These are phyloP conservation scores for Pseudocercospora fijiensis DNA, from an alignment of 2,329 filamentous ascomycete genomes.

Conservation along the genomic window DNA sequence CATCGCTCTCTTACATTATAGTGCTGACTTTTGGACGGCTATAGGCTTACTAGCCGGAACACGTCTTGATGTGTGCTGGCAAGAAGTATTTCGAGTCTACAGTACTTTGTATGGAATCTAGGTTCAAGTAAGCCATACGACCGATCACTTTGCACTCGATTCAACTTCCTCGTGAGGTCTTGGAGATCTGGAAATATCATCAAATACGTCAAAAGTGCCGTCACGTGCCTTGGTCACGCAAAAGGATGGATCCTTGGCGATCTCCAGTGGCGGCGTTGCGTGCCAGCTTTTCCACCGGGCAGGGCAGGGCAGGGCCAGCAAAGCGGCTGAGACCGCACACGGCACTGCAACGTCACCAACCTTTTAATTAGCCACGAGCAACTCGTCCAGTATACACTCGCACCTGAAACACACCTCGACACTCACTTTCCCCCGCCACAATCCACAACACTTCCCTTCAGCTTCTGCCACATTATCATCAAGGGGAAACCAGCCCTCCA, in stretches of 20 bases:
- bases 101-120: neutral
- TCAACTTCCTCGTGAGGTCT: neutral
- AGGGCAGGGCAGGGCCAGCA: neutral
- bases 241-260: neutral
- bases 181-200: neutral
- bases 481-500: neutral
- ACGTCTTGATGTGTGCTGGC: neutral
- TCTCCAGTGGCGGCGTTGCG: neutral
- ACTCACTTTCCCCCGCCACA: neutral
- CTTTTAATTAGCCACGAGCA: neutral
- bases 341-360: conserved; percentile 1
- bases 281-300: conserved; percentile 1
- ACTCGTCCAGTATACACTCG: neutral
- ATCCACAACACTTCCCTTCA: neutral
- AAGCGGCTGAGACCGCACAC: neutral
- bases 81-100: neutral
- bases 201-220: neutral
- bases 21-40: conserved; percentile 27
- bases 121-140: neutral
- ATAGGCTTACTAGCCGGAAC: conserved; percentile 21
- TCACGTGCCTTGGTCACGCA: neutral
- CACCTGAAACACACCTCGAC: conserved; percentile 1
- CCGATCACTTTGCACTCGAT: neutral
- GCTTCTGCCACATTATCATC: neutral
- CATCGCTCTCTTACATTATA: neutral